Conservation (phyloP, 352 stramenopile species). For the Phytophthora megakarya region DNA sequence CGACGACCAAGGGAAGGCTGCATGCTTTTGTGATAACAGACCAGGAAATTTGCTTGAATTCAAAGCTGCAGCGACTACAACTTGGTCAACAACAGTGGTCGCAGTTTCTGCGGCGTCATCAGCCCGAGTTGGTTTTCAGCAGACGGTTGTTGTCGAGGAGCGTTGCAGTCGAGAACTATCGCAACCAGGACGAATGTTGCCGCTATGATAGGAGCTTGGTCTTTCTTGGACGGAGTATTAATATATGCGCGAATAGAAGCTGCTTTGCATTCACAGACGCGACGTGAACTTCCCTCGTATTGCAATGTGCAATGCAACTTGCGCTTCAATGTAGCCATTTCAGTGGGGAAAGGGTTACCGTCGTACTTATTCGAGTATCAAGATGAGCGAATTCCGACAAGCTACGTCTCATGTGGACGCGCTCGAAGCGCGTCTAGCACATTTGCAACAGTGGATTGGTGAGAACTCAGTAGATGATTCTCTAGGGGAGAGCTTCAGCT, state of each 20-base stretch:
- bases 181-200: background rate
- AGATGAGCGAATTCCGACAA: constrained; percentile 65
- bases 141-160: background rate
- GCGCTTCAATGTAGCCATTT: constrained; percentile 1
- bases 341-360: too few species aligned
- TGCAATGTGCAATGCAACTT: background rate
- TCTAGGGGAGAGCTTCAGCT: constrained; percentile 31
- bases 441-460: constrained; percentile 27
- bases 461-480: background rate
- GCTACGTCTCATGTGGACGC: constrained; percentile 44
- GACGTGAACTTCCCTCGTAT: background rate
- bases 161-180: background rate
- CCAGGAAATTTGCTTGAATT: background rate
- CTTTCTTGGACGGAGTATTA: constrained; percentile 7
- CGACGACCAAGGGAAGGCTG: background rate
- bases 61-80: background rate
- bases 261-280: background rate
- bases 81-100: background rate
- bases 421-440: constrained; percentile 44
- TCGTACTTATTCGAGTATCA: constrained; percentile 6
- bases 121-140: constrained; percentile 3
- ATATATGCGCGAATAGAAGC: background rate
- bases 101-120: background rate
- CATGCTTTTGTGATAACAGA: background rate
- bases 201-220: constrained; percentile 14